Base-by-base conservation (phyloP, 1,284 basidiomycete genomes). In the Cutaneotrichosporon arboriforme region DNA sequence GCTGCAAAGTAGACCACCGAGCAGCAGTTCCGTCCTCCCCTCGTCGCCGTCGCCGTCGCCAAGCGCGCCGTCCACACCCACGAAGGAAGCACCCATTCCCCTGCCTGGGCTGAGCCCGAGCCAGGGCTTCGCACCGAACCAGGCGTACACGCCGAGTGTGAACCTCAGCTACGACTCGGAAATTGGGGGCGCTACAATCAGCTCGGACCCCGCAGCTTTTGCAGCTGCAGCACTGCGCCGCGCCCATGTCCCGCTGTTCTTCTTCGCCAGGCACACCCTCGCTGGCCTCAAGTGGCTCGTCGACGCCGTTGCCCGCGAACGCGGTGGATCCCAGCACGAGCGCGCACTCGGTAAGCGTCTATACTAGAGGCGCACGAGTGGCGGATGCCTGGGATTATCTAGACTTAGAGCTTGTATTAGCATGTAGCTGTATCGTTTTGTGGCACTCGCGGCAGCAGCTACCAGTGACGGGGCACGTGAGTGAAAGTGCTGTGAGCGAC, bases 231-330 rank as follows among this genome's bases (percentile, higher is more conserved):
- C 10, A 5, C 7, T 31, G 10, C 26, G 26, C 26, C 26, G 26
- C 26, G 26, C 26, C 13, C 26, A 41, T 2, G 53, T 74, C 8
- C 70, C 70, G 1, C 54, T 74, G 21, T 74, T 74, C 52, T 62
- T 67, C 51, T 58, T 72, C n/a, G 70, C 72, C 9, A 58, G 64
- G 1, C 64, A 68, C 47, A 60, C 62, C 9, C 50, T 74, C 8
- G 46, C 59, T n/a, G 67, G 59, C 7, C 36, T 68, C 21, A 53
- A 44, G 7, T 72, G 69, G 68, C 50, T 74, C 4, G 64, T 65
- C 23, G 57, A 52, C 8, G 72, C 70, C 2, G 26, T 66, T 3
- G 57, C 54, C 10, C 58, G 69, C 46, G 65, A 73, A n/a, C 38
- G 57, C 8, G 57, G 44, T 14, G 43, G 43, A 8, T 31, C 23